Percentiles rank a stretch among this genome's conserved stretches.
These are phyloP conservation scores for Kodamaea nitidulidarum DNA, from an alignment of 805 yeast species.

Conservation along the genomic window DNA sequence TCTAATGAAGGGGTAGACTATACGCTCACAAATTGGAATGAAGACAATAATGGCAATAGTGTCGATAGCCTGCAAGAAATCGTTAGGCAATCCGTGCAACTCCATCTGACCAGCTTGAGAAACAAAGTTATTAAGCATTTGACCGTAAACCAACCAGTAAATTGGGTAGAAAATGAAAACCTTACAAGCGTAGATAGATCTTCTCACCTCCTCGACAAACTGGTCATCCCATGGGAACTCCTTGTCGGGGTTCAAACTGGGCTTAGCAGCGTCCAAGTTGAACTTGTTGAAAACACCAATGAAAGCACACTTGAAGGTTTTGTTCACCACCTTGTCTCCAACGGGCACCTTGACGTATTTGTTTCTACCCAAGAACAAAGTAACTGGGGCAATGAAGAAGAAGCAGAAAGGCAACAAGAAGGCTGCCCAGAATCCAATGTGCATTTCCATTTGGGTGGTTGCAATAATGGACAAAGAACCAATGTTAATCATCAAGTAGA, in stretches of 20 bases:
- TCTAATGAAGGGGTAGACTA: constrained; percentile 47
- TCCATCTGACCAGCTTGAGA: constrained; percentile 75
- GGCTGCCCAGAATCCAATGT: constrained; percentile 72
- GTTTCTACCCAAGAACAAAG: constrained; percentile 52
- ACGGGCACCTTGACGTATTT: constrained; percentile 58
- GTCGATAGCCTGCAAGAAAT: constrained; percentile 70
- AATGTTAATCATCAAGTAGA: constrained; percentile 71
- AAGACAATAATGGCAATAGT: constrained; percentile 73
- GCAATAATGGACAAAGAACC: constrained; percentile 75
- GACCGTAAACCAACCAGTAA: constrained; percentile 69
- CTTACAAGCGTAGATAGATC: constrained; percentile 67
- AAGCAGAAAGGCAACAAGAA: constrained; percentile 64
- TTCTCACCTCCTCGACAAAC: constrained; percentile 68
- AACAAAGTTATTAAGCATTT: constrained; percentile 68
- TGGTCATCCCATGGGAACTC: constrained; percentile 59
- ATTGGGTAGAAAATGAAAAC: constrained; percentile 68
- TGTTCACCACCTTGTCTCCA: constrained; percentile 55
- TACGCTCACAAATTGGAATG: constrained; percentile 65
- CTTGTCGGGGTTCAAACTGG: constrained; percentile 46
- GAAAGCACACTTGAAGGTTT: constrained; percentile 43
- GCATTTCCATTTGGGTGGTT: constrained; percentile 66
- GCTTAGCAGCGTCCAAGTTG: constrained; percentile 54
- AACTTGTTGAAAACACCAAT: constrained; percentile 46
- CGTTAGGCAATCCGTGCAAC: constrained; percentile 75
- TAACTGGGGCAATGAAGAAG: constrained; percentile 49